Evolutionary conservation across 257 asterid species (phyloP), one percentile per base, ranked within the genome.

Genomic region (Capsicum baccatum): DNA sequence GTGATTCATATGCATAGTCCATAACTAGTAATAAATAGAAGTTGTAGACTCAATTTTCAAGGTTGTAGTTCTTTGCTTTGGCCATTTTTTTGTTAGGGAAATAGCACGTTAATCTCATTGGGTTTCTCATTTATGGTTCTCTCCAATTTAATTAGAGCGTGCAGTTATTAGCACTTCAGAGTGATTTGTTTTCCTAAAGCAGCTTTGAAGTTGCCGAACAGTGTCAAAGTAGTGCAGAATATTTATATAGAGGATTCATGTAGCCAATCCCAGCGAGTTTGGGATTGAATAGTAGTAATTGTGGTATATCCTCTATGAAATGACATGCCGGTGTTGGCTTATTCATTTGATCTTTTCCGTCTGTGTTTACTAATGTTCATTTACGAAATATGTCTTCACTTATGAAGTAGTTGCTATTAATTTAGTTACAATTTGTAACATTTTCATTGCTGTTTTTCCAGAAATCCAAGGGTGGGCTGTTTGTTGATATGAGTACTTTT

Each of bases 391-490:
- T 76, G 14, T 76, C 26, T 26, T 52, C 81, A 54, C 26, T 21
- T 76, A 54, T 52, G 48, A 76, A 52, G 81, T 15, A 54, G 64
- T 76, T 26, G 21, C 64, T 26, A 26, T 76, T 14, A 12, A 76
- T 76, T 21, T 76, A 54, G 81, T 57, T 26, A 50, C 81, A 33
- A 14, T 52, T 14, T 0, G 15, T 76, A 54, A 74, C 44, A 10
- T 3, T 52, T 69, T 47, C 12, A 2, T 66, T 78, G 83, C 48
- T 71, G 56, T 69, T 82, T 79, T 86, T 85, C 64, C 96, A 97
- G 99, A 94, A 81, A 91, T 93, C 99, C 10, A 95, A 92, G 71
- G 99, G 95, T 56, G 98, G 99, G 21, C 87, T 97, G 58, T 97
- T 89, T 81, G 95, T 97, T 84, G 99, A 97, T 87, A 93, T 97